A percentile compares a stretch with the other conserved stretches of the same genome.
These are phyloP conservation scores for Aaosphaeria pasadenensis DNA, from an alignment of 2,329 filamentous ascomycete species.

Conservation along the genomic window DNA sequence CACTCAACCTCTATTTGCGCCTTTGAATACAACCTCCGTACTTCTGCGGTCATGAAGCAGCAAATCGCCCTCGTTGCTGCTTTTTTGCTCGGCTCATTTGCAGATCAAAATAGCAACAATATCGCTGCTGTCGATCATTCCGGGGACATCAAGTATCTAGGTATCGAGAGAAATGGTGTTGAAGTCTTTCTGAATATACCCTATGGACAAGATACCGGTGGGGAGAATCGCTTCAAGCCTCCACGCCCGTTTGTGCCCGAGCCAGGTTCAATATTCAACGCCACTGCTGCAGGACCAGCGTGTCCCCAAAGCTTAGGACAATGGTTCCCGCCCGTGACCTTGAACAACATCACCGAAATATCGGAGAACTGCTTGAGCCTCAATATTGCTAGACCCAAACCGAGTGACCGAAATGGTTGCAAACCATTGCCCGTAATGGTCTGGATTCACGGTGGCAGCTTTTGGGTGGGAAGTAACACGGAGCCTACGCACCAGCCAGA, in stretches of 20 bases:
- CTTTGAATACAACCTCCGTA: neutral
- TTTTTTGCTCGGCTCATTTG: neutral
- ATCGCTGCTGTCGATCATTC: conserved; percentile 2
- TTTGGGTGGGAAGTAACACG: conserved; percentile 27
- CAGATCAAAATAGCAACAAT: conserved; percentile 1
- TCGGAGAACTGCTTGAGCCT: conserved; percentile 60
- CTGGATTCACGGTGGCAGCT: conserved; percentile 54
- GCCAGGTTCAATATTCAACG: conserved; percentile 36
- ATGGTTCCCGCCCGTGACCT: conserved; percentile 23
- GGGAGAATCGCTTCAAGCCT: conserved; percentile 47
- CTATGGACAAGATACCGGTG: conserved; percentile 48
- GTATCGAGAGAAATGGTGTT: conserved; percentile 43
- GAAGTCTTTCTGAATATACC: conserved; percentile 50
- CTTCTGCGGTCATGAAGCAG: neutral
- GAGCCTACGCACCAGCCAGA: conserved; percentile 42
- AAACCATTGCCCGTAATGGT: conserved; percentile 52
- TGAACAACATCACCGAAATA: conserved; percentile 33
- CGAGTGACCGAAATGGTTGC: neutral
- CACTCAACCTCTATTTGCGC: no score
- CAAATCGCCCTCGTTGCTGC: neutral
- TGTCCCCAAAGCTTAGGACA: conserved; percentile 44
- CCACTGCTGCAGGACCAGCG: conserved; percentile 41
- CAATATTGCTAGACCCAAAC: conserved; percentile 56
- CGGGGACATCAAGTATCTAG: conserved; percentile 40
- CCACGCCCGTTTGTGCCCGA: conserved; percentile 35